Conservation (phyloP, 352 stramenopile species). For the Albugo laibachii region DNA sequence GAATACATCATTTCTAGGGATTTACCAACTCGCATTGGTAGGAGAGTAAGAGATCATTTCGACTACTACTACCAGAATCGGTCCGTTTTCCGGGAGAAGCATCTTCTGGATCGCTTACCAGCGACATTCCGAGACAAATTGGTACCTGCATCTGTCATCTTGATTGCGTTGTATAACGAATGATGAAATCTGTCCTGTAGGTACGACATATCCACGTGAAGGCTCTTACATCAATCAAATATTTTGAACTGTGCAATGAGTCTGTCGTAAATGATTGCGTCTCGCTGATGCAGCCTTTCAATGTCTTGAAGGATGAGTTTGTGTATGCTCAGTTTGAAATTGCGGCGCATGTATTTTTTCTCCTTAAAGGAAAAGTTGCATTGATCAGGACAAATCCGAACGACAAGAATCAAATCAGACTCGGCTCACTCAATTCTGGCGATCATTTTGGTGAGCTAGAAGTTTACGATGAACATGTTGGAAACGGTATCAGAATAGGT, state of each 20-base stretch:
- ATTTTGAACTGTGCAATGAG: slow-evolving; percentile 54
- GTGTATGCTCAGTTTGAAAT: slow-evolving; percentile 70
- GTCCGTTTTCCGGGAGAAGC: slow-evolving; percentile 60
- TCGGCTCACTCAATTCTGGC: slow-evolving; percentile 24
- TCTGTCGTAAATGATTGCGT: slow-evolving; percentile 66
- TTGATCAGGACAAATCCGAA: slow-evolving; percentile 32
- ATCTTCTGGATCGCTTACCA: slow-evolving; percentile 40
- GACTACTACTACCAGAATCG: slow-evolving; percentile 75
- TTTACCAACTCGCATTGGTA: slow-evolving; percentile 48
- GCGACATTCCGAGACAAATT: slow-evolving; percentile 65
- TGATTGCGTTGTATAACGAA: background rate
- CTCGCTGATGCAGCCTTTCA: slow-evolving; percentile 53
- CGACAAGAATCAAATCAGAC: slow-evolving; percentile 20
- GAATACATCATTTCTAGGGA: slow-evolving; percentile 66
- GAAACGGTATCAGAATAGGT: slow-evolving; percentile 68
- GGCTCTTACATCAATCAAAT: slow-evolving; percentile 41
- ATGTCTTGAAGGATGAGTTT: slow-evolving; percentile 52
- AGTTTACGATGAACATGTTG: slow-evolving; percentile 57
- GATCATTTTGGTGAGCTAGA: slow-evolving; percentile 80
- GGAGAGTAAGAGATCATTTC: slow-evolving; percentile 57
- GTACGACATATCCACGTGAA: slow-evolving; percentile 60
- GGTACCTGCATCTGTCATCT: slow-evolving; percentile 12
- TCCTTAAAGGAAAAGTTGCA: slow-evolving; percentile 56
- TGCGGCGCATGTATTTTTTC: slow-evolving; percentile 64
- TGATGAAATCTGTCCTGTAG: slow-evolving; percentile 6